Base-by-base conservation (phyloP, 2,329 filamentous ascomycete species). In the Calonectria pteridis region DNA sequence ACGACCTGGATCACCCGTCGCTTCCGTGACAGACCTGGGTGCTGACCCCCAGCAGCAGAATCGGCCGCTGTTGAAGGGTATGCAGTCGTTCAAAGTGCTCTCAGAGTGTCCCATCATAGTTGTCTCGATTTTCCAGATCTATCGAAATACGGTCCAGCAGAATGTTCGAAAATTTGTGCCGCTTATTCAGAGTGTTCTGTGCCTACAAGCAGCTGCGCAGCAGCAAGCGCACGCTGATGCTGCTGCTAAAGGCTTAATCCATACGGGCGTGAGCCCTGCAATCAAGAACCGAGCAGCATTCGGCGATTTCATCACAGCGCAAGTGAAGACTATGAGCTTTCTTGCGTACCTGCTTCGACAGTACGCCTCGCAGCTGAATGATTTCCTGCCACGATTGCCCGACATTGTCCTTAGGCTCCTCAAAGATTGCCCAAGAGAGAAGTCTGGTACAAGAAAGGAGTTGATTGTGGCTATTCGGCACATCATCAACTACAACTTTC, bases 301-400 rank as follows among this genome's bases (percentile, higher is more conserved):
- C 86, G 97, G 96, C 43, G 97, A 99, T 80, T 98, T 98, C 78
- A 97, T 99, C 77, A 98, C 95, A 0, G 95, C 96, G 1, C 97
- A 99, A 84, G 97, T 99, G 20, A 98, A 99, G 88, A 98, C 96
- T 0, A 98, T 99, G 96, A 98, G 96, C 81, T 99, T 99, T 81
- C 84, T 99, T 77, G 97, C 97, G 1, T 99, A 98, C 82, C 87
- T 99, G 0, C 89, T 99, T 16, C 89, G 97, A 53, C 94, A 97
- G 62, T 98, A 98, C 84, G 93, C 95, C 3, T 93, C 94, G 72
- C 94, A 98, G 77, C 87, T 99, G 13, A 91, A 92, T 14, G 97
- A 99, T 79, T 98, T 99, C 79, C 87, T 99, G 33, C 93, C 93
- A 0, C 93, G 92, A 0, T 87, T 99, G 20, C 97, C 97, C 0